Evolutionary conservation across 1,284 basidiomycete species (phyloP), one percentile per base, ranked within the genome.

Genomic region (Sanghuangporus baumii): DNA sequence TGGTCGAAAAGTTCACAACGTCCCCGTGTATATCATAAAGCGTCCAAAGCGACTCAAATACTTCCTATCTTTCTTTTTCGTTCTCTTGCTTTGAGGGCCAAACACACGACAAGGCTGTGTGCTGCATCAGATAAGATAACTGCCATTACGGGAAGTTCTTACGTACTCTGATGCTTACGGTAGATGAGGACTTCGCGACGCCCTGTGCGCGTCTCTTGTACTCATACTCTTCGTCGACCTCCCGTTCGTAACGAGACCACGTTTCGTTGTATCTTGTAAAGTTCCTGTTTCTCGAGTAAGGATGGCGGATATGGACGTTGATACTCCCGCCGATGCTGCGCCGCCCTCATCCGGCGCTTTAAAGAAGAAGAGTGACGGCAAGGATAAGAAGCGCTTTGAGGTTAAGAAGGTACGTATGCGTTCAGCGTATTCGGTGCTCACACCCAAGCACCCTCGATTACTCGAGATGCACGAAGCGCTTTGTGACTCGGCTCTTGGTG

Each of bases 241-340:
- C 37, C 23, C 16, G 6, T 41, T 56, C 6, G 5, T 16, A 23
- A 20, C 37, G 9, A 40, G 4, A 20, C 23, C 23, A 26, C 18
- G 5, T 41, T 36, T 20, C 9, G 20, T 18, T 41, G 18, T 11
- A 20, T 37, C 31, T 37, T n/a, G 23, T n/a, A 36, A n/a, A 26
- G 14, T 8, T 26, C n/a, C 48, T 7, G 18, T 12, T 51, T 31
- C n/a, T 6, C 12, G 26, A 8, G 7, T 9, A 34, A 40, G 34
- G 12, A 87, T 88, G 87, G 81, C 86, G 61, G 88, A 88, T 62
- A 93, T 94, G 91, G 92, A 93, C 59, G 85, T 94, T 41, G 93
- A 94, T 70, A 69, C 75, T 43, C 81, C 83, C 48, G 67, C 79
- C 18, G 74, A 71, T 26, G 71, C 73, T 34, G 26, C 52, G 16